Conservation (phyloP, 371 early-diverging fungal genomes). For the Mortierella sp. region DNA sequence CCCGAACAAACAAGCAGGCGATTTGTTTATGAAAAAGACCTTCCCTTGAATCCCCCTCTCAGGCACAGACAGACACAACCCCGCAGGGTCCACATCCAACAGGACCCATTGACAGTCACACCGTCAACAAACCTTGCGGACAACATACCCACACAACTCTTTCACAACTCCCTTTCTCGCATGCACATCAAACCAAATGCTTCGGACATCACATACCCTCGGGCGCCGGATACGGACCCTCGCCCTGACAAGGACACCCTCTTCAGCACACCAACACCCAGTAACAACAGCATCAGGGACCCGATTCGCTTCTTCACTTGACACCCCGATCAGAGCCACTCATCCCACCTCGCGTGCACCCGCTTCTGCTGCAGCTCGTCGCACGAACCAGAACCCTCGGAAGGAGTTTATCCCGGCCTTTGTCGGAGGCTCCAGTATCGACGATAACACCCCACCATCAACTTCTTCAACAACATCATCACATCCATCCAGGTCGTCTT, state of each 20-base stretch:
- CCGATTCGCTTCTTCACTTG: neutral
- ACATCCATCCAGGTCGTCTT: neutral
- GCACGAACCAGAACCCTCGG: slow-evolving; percentile 1
- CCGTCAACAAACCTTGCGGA: neutral
- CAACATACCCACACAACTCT: neutral
- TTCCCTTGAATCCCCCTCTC: too few relatives aligned
- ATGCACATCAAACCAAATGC: neutral
- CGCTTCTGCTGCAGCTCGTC: neutral
- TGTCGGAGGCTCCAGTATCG: neutral
- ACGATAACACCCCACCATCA: neutral
- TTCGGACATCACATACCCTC: slow-evolving; percentile 1
- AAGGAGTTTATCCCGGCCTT: slow-evolving; percentile 4
- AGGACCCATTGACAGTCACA: too few relatives aligned
- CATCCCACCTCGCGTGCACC: neutral
- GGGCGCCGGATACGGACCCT: slow-evolving; percentile 7
- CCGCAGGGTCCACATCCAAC: too few relatives aligned
- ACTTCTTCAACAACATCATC: neutral
- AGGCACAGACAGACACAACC: too few relatives aligned
- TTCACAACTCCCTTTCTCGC: neutral
- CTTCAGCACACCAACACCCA: neutral
- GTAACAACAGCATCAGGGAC: neutral
- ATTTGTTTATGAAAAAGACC: too few relatives aligned
- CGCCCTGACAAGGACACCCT: neutral
- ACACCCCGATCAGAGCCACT: slow-evolving; percentile 9
- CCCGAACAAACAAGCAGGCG: neutral